phyloP scores from a whole-genome alignment of 2,329 filamentous ascomycete genomes.

The Fusarium mexicanum region DNA sequence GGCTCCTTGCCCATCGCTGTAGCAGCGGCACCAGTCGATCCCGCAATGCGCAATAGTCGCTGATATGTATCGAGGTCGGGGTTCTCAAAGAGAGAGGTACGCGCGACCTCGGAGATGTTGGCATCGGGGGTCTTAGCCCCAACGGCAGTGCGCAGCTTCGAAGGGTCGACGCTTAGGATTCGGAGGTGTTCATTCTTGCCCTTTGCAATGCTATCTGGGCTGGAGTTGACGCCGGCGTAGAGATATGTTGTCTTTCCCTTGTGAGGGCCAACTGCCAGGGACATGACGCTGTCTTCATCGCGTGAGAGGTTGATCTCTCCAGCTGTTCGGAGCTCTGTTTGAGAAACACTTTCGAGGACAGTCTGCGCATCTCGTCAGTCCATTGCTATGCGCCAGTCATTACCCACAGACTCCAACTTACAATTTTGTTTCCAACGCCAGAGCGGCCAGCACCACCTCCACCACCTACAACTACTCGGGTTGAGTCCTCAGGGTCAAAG shows the following conservation, averaged over 20 bases:
- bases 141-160: slow-evolving; percentile 47
- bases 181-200: slow-evolving; percentile 88
- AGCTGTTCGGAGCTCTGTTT: slow-evolving; percentile 69
- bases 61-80: slow-evolving; percentile 65
- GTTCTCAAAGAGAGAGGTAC: slow-evolving; percentile 62
- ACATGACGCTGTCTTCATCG: slow-evolving; percentile 90
- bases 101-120: slow-evolving; percentile 62
- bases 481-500: slow-evolving; percentile 83
- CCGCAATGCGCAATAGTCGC: slow-evolving; percentile 65
- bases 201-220: slow-evolving; percentile 73
- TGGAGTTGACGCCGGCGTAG: slow-evolving; percentile 87
- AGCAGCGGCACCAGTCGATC: slow-evolving; percentile 79
- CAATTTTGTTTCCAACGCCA: slow-evolving; percentile 88
- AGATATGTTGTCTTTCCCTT: slow-evolving; percentile 63
- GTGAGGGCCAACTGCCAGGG: slow-evolving; percentile 74
- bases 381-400: neutral
- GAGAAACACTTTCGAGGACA: slow-evolving; percentile 75
- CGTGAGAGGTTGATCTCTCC: slow-evolving; percentile 81
- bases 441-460: slow-evolving; percentile 85
- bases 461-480: slow-evolving; percentile 82
- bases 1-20: slow-evolving; percentile 79
- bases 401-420: slow-evolving; percentile 53
- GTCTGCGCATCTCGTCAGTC: slow-evolving; percentile 58
- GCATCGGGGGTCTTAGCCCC: slow-evolving; percentile 44
- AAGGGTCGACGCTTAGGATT: slow-evolving; percentile 70